These are phyloP conservation scores for Boletellus deceptivus DNA, from an alignment of 1,284 basidiomycete species.

Conservation along the genomic window DNA sequence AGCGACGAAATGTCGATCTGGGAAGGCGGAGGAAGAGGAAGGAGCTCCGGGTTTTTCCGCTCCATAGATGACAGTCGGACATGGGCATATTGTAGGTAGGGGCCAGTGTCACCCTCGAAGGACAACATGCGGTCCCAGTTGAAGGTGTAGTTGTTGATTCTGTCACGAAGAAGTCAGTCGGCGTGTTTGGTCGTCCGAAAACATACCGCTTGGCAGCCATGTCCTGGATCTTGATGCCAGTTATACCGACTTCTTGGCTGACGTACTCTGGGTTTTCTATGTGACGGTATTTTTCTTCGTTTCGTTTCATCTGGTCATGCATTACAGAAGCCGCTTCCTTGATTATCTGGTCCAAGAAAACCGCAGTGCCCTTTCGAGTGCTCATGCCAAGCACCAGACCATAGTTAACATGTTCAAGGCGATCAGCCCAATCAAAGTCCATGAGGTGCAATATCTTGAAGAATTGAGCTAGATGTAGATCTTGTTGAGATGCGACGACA, in stretches of 20 bases:
- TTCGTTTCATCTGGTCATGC: conserved; percentile 96
- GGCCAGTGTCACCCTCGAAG: conserved; percentile 97
- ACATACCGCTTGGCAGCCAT: conserved; percentile 88
- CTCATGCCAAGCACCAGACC: conserved; percentile 95
- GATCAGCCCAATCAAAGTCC: conserved; percentile 83
- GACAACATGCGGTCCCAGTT: conserved; percentile 95
- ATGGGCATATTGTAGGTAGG: conserved; percentile 96
- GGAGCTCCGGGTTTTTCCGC: conserved; percentile 89
- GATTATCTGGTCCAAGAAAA: conserved; percentile 95
- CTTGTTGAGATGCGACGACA: conserved; percentile 93
- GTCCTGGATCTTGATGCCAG: conserved; percentile 98
- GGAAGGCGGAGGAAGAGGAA: conserved; percentile 70
- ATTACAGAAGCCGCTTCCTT: conserved; percentile 88
- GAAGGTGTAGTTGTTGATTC: conserved; percentile 96
- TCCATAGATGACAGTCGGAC: conserved; percentile 91
- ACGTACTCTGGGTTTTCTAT: conserved; percentile 87
- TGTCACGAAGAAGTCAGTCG: conserved; percentile 29
- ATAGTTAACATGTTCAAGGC: conserved; percentile 89
- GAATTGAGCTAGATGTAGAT: conserved; percentile 90
- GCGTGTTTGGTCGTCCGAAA: not conserved
- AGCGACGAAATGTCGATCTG: conserved; percentile 74
- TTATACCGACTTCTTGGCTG: conserved; percentile 87
- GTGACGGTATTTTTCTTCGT: conserved; percentile 89
- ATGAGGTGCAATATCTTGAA: conserved; percentile 95
- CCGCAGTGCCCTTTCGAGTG: conserved; percentile 94